A percentile compares a stretch with the other conserved stretches of the same genome.
Evolutionary conservation across 148 eudicot species (phyloP).

Genomic region (Beta vulgaris): DNA sequence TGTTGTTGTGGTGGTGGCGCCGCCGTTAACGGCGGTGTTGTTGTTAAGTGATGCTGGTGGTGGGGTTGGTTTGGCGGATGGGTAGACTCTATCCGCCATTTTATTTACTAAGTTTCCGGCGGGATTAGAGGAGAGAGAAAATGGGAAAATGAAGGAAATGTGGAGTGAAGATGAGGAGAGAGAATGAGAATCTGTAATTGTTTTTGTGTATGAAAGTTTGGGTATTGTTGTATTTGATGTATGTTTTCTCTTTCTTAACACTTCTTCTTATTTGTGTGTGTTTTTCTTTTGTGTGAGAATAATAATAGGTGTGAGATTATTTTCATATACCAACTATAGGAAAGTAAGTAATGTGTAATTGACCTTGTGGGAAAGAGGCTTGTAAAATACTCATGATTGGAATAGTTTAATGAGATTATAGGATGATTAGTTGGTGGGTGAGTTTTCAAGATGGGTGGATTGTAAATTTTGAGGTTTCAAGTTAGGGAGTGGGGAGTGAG

Average conservation of each 20-base stretch:
- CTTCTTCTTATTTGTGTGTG: background rate
- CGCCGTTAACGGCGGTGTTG: slow-evolving; percentile 19
- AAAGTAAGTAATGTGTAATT: background rate
- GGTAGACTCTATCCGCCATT: slow-evolving; percentile 77
- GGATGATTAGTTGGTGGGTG: slow-evolving; percentile 21
- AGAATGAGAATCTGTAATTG: background rate
- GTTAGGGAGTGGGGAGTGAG: background rate
- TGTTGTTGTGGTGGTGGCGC: slow-evolving; percentile 12
- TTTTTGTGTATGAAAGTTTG: background rate
- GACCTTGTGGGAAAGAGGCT: background rate
- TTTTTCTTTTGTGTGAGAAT: background rate
- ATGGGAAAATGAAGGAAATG: background rate
- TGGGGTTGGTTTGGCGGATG: slow-evolving; percentile 56
- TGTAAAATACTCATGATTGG: slow-evolving; percentile 11
- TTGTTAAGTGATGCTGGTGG: slow-evolving; percentile 26
- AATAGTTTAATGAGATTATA: background rate
- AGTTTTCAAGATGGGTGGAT: slow-evolving; percentile 14
- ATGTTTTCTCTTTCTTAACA: background rate
- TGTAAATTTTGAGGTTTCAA: background rate
- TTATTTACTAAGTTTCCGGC: background rate
- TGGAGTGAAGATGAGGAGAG: background rate
- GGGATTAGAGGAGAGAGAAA: background rate
- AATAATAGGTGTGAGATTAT: slow-evolving; percentile 25
- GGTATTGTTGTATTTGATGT: background rate
- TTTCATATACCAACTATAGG: slow-evolving; percentile 20